Conservation (phyloP, 176 grass and related monocot species). For the Lolium perenne region DNA sequence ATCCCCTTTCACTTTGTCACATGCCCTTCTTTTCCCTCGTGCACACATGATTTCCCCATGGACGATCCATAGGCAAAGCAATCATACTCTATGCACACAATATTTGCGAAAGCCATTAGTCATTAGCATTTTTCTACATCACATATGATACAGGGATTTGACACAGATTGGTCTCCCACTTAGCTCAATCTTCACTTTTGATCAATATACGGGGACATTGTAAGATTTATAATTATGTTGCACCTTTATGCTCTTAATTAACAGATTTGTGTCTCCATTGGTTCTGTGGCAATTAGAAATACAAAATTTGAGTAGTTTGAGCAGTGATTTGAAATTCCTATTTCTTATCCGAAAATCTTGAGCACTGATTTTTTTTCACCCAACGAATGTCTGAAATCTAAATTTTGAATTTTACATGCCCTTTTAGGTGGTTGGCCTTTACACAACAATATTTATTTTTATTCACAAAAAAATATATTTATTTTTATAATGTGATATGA, state of each 20-base stretch:
- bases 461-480: too few relatives aligned
- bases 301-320: neutral
- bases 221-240: too few relatives aligned
- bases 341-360: neutral
- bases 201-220: neutral
- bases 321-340: neutral
- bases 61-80: constrained; percentile 46
- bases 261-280: neutral
- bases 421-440: neutral
- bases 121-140: neutral
- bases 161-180: neutral
- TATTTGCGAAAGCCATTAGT: constrained; percentile 1
- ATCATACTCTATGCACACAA: neutral
- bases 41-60: constrained; percentile 51
- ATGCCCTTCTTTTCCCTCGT: constrained; percentile 17
- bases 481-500: neutral
- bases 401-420: neutral
- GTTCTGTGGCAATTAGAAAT: neutral
- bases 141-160: neutral
- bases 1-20: constrained; percentile 36
- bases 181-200: neutral
- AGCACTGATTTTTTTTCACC: neutral
- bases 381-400: neutral
- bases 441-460: neutral
- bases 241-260: neutral